These are phyloP conservation scores for Trypanosoma mega DNA, from an alignment of 208 protist species.

Conservation along the genomic window DNA sequence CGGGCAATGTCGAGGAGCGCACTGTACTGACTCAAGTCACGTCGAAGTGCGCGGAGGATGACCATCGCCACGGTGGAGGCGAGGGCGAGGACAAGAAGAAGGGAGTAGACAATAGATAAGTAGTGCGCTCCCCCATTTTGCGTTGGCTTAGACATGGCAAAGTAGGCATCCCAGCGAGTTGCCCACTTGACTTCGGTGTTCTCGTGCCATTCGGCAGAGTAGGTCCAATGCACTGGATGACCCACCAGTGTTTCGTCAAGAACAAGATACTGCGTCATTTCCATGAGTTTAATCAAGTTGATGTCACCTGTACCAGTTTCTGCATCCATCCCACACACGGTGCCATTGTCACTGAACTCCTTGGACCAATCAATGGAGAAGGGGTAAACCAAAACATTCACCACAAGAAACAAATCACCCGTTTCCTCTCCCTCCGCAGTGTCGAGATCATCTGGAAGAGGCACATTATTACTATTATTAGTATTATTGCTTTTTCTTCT, in stretches of 20 bases:
- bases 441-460: background rate
- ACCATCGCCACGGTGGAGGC: constrained; percentile 92
- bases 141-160: constrained; percentile 46
- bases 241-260: constrained; percentile 1
- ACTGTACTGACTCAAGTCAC: constrained; percentile 87
- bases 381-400: no score
- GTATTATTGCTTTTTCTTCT: background rate
- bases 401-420: no score
- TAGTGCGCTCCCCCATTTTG: constrained; percentile 67
- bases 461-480: background rate
- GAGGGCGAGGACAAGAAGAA: constrained; percentile 93
- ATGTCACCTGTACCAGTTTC: no score
- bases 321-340: no score
- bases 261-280: no score
- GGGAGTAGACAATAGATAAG: constrained; percentile 93
- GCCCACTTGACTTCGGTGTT: constrained; percentile 67
- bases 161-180: constrained; percentile 91
- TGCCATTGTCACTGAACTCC: no score
- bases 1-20: background rate
- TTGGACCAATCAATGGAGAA: no score
- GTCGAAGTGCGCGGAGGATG: constrained; percentile 87
- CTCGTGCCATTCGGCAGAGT: constrained; percentile 39
- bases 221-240: constrained; percentile 29
- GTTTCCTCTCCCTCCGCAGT: no score
- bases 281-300: no score